Evolutionary conservation across 768 basidiomycete species (phyloP), one percentile per base, ranked within the genome.

Genomic region (Russula sp.): DNA sequence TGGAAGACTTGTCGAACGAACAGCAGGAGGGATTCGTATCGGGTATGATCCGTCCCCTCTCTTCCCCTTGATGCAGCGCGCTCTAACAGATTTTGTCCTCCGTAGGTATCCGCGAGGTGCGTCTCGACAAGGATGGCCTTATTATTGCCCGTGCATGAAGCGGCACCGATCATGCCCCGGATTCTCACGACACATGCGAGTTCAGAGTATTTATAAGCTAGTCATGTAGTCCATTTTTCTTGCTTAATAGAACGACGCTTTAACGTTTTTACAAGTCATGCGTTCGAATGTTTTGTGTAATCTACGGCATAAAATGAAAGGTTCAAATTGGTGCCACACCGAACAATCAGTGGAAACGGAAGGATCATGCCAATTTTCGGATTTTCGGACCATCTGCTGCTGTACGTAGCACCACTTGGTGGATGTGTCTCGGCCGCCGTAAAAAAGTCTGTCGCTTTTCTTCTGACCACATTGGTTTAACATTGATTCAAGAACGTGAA

Each of bases 1-100:
- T 91, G 20, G 89, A 91, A 74, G 86, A 86, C 16, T 77, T 90
- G 22, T 91, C 89, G 11, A 84, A 85, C 69, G 89, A 91, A 71
- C 75, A 80, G 11, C 88, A 90, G 66, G 76, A 84, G 0, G 75
- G 77, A 35, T 90, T 89, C 73, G 76, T 88, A 40, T 60, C 32
- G 7, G 73, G 73, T 71, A 61, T 42, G 63, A 56, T 44, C n/a
- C 27, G 20, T 27, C 32, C 20, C 18, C 16, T 27, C 4, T 16
- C 39, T 11, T 20, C n/a, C 20, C 3, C 42, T 34, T 1, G 27
- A 44, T 20, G 42, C 35, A 11, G 55, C 11, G 16, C 13, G 35
- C 32, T 27, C 13, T 32, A 27, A 31, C 22, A 31, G 44, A 44
- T 37, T 22, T 9, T 50, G 10, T n/a, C 22, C 0, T 31, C 31